Conservation (phyloP, 352 stramenopile genomes). For the Globisporangium orthogonon region DNA sequence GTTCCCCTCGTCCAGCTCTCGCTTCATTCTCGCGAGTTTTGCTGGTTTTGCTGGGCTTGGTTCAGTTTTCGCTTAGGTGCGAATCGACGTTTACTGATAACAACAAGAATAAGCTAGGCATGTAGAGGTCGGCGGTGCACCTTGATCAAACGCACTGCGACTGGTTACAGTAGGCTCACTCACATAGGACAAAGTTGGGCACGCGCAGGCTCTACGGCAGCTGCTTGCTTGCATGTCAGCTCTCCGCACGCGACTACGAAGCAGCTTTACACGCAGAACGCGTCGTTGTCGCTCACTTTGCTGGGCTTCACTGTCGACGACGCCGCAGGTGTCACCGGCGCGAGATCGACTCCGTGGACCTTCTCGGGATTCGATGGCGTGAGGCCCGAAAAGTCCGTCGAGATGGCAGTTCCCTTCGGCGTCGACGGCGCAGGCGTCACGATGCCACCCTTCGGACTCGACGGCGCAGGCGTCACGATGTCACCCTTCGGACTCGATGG, state of each 20-base stretch:
- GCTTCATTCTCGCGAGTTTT: not conserved
- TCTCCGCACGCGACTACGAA: not conserved
- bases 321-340: constrained; percentile 3
- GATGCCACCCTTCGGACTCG: not conserved
- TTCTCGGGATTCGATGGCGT: constrained; percentile 10
- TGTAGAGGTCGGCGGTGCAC: too few species aligned
- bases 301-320: constrained; percentile 10
- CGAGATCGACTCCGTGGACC: constrained; percentile 13
- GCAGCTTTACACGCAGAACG: constrained; percentile 9
- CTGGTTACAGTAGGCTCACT: too few species aligned
- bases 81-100: too few species aligned
- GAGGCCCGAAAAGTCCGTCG: constrained; percentile 11
- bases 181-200: not conserved
- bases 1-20: not conserved
- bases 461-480: not conserved
- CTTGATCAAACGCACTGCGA: not conserved
- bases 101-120: too few species aligned
- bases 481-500: not conserved
- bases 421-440: constrained; percentile 11
- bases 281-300: not conserved
- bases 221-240: not conserved
- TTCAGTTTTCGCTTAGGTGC: not conserved
- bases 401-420: constrained; percentile 5
- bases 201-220: not conserved
- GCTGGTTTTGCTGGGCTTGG: not conserved